A percentile compares a stretch with the other conserved stretches of the same genome.
Conservation (phyloP, 202 grass and related monocot genomes). For the Digitaria exilis region DNA sequence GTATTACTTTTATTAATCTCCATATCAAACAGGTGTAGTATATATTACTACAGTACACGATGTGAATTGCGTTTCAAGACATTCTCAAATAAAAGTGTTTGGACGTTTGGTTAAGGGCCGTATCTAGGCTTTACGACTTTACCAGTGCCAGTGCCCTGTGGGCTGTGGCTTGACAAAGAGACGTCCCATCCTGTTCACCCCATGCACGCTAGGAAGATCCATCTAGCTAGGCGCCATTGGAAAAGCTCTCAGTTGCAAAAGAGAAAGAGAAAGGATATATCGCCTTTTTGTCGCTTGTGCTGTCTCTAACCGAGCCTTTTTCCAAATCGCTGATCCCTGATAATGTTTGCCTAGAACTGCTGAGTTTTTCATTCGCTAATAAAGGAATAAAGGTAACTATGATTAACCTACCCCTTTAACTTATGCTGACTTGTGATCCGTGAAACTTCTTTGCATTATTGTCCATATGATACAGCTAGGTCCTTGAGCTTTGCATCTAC, state of each 20-base stretch:
- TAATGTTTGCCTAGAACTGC: not conserved
- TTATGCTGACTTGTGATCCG: slow-evolving; percentile 37
- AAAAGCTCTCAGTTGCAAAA: slow-evolving; percentile 39
- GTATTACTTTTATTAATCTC: not conserved
- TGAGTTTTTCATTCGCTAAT: slow-evolving; percentile 5
- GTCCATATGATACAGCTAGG: slow-evolving; percentile 14
- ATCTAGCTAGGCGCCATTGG: slow-evolving; percentile 40
- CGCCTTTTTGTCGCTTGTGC: slow-evolving; percentile 55
- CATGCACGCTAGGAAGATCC: slow-evolving; percentile 39
- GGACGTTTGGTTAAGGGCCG: not conserved
- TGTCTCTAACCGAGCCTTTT: slow-evolving; percentile 38
- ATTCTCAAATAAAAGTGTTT: not conserved
- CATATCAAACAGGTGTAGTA: not conserved
- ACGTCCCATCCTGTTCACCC: slow-evolving; percentile 30
- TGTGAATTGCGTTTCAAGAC: not conserved
- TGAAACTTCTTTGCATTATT: slow-evolving; percentile 32
- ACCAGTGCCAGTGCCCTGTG: slow-evolving; percentile 8
- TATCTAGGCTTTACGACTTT: not conserved
- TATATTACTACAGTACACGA: too few relatives aligned
- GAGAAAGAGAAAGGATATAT: slow-evolving; percentile 21
- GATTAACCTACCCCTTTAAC: slow-evolving; percentile 47
- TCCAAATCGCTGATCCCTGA: slow-evolving; percentile 10
- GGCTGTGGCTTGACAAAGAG: slow-evolving; percentile 33
- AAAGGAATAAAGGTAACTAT: slow-evolving; percentile 29
- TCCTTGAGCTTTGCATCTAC: slow-evolving; percentile 43